Evolutionary conservation across 768 basidiomycete genomes (phyloP).

Genomic region (Amanita brunnescens): DNA sequence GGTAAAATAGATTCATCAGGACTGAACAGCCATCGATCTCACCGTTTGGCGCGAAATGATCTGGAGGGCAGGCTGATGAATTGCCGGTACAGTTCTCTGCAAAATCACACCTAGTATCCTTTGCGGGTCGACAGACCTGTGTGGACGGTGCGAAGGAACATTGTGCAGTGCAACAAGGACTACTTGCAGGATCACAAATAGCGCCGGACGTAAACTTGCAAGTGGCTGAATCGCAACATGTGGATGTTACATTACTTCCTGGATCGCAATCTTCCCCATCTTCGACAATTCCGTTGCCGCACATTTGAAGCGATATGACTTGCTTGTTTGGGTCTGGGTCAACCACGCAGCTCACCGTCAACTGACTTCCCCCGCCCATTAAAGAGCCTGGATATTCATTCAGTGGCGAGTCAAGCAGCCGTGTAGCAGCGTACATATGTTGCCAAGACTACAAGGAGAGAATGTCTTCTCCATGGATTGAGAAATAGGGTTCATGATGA

Average conservation of each 20-base stretch:
- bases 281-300: constrained; percentile 80
- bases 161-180: constrained; percentile 61
- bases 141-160: constrained; percentile 64
- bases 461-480: constrained; percentile 57
- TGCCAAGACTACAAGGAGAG: constrained; percentile 74
- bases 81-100: constrained; percentile 71
- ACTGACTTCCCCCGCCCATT: constrained; percentile 41
- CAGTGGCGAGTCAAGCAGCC: background rate
- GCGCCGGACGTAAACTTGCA: constrained; percentile 70
- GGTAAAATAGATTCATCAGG: background rate
- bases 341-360: constrained; percentile 62
- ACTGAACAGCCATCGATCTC: constrained; percentile 13
- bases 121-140: constrained; percentile 63
- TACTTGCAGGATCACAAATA: constrained; percentile 71
- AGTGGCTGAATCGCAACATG: constrained; percentile 66
- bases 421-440: constrained; percentile 54
- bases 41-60: constrained; percentile 58
- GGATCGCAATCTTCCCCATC: constrained; percentile 86
- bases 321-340: constrained; percentile 39
- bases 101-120: constrained; percentile 60
- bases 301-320: constrained; percentile 61
- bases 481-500: constrained; percentile 82
- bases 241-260: constrained; percentile 44
- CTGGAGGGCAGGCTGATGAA: constrained; percentile 62
- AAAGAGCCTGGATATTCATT: constrained; percentile 40